Evolutionary conservation across 345 rosid species (phyloP), one percentile per base, ranked within the genome.

Genomic region (Gossypium ekmanianum): DNA sequence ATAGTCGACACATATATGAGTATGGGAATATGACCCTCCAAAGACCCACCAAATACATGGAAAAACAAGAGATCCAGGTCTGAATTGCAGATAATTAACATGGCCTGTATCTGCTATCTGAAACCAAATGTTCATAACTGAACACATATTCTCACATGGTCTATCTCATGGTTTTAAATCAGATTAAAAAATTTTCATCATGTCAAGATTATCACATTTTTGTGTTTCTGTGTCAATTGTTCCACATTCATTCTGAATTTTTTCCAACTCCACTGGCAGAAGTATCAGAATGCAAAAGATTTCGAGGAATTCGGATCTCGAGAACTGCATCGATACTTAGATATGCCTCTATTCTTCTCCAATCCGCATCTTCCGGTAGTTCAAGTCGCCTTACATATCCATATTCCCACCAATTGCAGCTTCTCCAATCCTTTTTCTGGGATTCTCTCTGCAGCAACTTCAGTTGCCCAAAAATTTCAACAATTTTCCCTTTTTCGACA

Each of bases 321-420:
- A 94, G 75, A 72, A 85, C 24, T 8, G 68, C 29, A 7, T 86
- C 88, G 71, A 71, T 84, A 2, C 75, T 84, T 67, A 91, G 14
- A 62, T 66, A 76, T 50, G 85, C 89, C 69, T 91, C 94, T 0
- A 80, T 66, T 77, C 82, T 84, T 66, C 68, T 86, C 85, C 84
- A 76, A n/a, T 92, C 94, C 41, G 86, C 94, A 76, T 94, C 97
- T 71, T 86, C 85, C 0, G 94, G 97, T 24, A 94, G 86, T 88
- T 94, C 98, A 52, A 94, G 87, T 84, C 93, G 87, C 78, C 97
- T 85, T 11, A 89, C 97, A 39, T 70, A 91, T 39, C 98, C 98
- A 73, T 82, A 69, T 64, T 92, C 97, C 98, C 98, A 94, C 98
- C 97, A 94, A 18, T 83, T 80, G 34, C 88, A 88, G 73, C 84